Base-by-base conservation (phyloP, 495 filamentous ascomycete genomes). In the Daldinia vernicosa region DNA sequence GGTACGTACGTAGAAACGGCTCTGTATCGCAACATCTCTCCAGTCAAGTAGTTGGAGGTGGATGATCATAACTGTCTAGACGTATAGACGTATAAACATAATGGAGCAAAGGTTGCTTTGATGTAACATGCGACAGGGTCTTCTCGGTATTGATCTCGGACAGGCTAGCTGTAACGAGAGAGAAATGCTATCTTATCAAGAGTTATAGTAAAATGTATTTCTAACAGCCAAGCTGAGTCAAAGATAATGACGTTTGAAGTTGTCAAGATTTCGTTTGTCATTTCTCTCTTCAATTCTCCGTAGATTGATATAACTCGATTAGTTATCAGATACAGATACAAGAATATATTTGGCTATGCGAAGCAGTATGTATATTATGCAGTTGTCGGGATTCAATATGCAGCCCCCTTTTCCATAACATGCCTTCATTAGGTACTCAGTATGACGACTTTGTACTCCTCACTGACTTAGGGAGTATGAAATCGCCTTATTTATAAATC, bases 41-140 rank as follows among this genome's bases (percentile, higher is more conserved):
- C 19, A 6, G 43, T 47, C 3, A 47, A 47, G 43, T 47, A 47
- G 8, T 47, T 47, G 43, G 43, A 47, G 43, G 9, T 47, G 7
- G 43, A 47, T 47, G 43, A 24, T 47, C 43, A 24, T 24, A 14
- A 47, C 43, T 47, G 4, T 47, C 9, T 47, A 22, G 19, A 22
- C 9, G 43, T 47, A 19, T 11, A 19, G 11, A 30, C 28, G 6
- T n/a, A 6, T 28, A 28, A 45, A 47, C 8, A 47, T 47, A 22
- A 24, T 47, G 43, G 43, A 22, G 43, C 19, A 9, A 24, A 4
- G 43, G 43, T 47, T 47, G 17, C 43, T 47, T 24, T 9, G 43
- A 47, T 47, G 43, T 24, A 47, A 47, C 43, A 47, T 47, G 43
- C 7, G 19, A 47, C 43, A 47, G 43, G 43, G 43, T 47, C 43